These are phyloP conservation scores for Arachis monticola DNA, from an alignment of 331 rosid genomes.

Conservation along the genomic window DNA sequence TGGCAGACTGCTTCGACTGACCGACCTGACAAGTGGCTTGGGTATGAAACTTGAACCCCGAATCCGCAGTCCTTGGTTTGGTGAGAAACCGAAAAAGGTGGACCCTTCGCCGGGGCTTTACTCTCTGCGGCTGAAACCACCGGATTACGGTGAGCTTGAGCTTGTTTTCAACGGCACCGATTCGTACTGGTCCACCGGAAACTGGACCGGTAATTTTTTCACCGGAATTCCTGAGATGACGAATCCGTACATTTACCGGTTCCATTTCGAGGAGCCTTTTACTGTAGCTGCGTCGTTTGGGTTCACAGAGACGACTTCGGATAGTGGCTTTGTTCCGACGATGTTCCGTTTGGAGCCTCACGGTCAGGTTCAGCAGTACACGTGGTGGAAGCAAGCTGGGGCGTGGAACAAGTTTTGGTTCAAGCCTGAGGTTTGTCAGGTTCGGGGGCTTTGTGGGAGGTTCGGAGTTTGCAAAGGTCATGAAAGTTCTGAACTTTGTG, in stretches of 20 bases:
- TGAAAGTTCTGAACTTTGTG: constrained; percentile 34
- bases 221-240: constrained; percentile 67
- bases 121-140: constrained; percentile 60
- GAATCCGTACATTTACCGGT: constrained; percentile 63
- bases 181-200: constrained; percentile 73
- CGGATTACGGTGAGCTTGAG: constrained; percentile 64
- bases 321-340: constrained; percentile 45
- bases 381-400: constrained; percentile 59
- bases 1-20: constrained; percentile 90
- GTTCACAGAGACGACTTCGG: constrained; percentile 54
- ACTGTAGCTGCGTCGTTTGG: constrained; percentile 71
- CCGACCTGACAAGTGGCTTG: constrained; percentile 80
- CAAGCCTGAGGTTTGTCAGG: constrained; percentile 55
- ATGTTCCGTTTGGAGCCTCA: constrained; percentile 53
- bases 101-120: constrained; percentile 75
- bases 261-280: constrained; percentile 56
- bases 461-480: constrained; percentile 57
- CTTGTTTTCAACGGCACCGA: constrained; percentile 53
- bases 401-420: constrained; percentile 75
- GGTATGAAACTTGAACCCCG: constrained; percentile 79
- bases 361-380: constrained; percentile 70
- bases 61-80: constrained; percentile 38
- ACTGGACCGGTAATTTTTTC: constrained; percentile 63
- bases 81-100: constrained; percentile 55
- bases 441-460: constrained; percentile 62